These are phyloP conservation scores for Lactarius sanguifluus DNA, from an alignment of 768 basidiomycete genomes.

Conservation along the genomic window DNA sequence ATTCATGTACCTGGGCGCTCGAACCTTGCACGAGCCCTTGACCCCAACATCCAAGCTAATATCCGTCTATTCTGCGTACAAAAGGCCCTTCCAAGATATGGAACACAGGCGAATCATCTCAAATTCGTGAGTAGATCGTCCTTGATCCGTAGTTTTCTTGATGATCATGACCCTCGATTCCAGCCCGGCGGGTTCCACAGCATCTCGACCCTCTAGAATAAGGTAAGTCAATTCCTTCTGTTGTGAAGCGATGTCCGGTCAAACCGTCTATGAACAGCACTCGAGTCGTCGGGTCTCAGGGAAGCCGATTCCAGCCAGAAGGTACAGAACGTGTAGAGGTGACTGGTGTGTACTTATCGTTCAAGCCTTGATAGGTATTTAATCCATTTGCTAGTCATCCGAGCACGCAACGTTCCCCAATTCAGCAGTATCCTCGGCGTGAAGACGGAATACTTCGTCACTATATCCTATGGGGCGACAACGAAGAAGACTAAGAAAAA, in stretches of 20 bases:
- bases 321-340: too few species aligned
- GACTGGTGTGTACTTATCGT: neutral
- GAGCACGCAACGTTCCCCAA: neutral
- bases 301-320: neutral
- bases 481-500: neutral
- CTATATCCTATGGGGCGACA: neutral
- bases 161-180: neutral
- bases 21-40: neutral
- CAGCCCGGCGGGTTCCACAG: neutral
- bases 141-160: neutral
- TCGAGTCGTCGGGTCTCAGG: neutral
- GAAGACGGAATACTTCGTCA: neutral
- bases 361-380: neutral
- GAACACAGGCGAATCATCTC: neutral
- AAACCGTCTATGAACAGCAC: neutral
- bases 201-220: neutral
- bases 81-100: neutral
- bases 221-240: neutral
- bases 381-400: neutral
- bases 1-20: neutral
- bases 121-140: neutral
- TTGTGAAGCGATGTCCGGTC: neutral
- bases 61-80: neutral
- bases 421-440: neutral
- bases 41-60: neutral